phyloP scores from a whole-genome alignment of 2,329 filamentous ascomycete species.

The Mycosphaerella arachidis region DNA sequence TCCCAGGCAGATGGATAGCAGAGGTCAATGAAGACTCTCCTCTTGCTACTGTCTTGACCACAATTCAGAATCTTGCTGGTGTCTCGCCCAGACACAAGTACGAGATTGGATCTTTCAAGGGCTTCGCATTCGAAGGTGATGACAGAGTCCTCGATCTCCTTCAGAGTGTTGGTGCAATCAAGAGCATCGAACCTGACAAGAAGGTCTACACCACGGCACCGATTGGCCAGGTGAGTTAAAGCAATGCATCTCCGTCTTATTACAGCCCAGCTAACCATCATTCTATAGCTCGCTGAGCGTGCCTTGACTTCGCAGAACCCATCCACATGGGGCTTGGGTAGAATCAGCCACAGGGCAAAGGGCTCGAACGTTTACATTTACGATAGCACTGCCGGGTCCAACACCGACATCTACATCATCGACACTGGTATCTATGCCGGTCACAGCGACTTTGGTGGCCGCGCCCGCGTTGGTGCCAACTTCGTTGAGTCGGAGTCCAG shows the following conservation, averaged over 20 bases:
- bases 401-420: slow-evolving; percentile 14
- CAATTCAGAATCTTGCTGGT: slow-evolving; percentile 11
- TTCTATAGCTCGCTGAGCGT: slow-evolving; percentile 6
- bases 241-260: background rate
- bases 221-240: background rate
- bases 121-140: slow-evolving; percentile 35
- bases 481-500: slow-evolving; percentile 32
- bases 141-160: slow-evolving; percentile 33
- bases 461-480: slow-evolving; percentile 27
- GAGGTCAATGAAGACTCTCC: slow-evolving; percentile 13
- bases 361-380: slow-evolving; percentile 25
- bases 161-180: slow-evolving; percentile 27
- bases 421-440: slow-evolving; percentile 24
- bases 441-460: slow-evolving; percentile 34
- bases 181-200: slow-evolving; percentile 40
- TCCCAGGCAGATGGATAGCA: slow-evolving; percentile 21
- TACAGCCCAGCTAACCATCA: background rate
- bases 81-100: slow-evolving; percentile 19
- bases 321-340: slow-evolving; percentile 21
- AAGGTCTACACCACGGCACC: slow-evolving; percentile 32
- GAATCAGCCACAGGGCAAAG: slow-evolving; percentile 19
- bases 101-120: slow-evolving; percentile 35
- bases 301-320: slow-evolving; percentile 16
- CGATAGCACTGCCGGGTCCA: slow-evolving; percentile 15
- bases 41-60: slow-evolving; percentile 10